A percentile compares a stretch with the other conserved stretches of the same genome.
Evolutionary conservation across 257 asterid genomes (phyloP).

Genomic region (Nicotiana otophora): DNA sequence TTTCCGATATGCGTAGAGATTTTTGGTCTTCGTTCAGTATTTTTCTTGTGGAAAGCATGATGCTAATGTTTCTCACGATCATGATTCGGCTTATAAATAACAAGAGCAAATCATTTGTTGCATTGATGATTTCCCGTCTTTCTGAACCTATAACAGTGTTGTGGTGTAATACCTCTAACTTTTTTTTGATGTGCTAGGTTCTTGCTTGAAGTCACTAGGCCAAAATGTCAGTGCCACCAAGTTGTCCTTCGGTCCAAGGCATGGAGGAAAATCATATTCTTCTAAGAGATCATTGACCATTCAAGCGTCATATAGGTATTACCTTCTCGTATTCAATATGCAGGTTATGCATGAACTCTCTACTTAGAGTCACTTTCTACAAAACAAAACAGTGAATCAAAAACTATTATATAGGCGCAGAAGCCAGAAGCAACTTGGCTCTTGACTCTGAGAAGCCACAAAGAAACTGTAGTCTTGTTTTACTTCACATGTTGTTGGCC

Average conservation of each 20-base stretch:
- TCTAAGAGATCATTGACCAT: slow-evolving; percentile 39
- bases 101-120: background rate
- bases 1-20: background rate
- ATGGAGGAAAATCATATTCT: slow-evolving; percentile 31
- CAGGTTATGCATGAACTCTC: slow-evolving; percentile 1
- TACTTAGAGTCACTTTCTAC: background rate
- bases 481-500: background rate
- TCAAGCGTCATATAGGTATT: slow-evolving; percentile 60
- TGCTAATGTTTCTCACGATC: background rate
- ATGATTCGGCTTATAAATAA: background rate
- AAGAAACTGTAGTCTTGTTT: background rate
- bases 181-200: slow-evolving; percentile 24
- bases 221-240: slow-evolving; percentile 37
- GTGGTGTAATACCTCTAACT: background rate
- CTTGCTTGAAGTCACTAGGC: slow-evolving; percentile 35
- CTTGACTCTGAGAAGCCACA: background rate
- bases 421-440: background rate
- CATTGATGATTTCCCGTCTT: background rate
- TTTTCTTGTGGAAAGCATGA: background rate
- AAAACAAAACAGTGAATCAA: background rate
- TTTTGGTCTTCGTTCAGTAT: background rate
- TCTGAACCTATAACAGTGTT: background rate
- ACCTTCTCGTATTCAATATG: background rate
- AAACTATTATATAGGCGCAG: background rate
- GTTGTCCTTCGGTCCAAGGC: slow-evolving; percentile 35